Percentiles rank a stretch among this genome's conserved stretches.
phyloP scores from a whole-genome alignment of 139 green algal genomes.

The Tetradesmus lagerheimii region DNA sequence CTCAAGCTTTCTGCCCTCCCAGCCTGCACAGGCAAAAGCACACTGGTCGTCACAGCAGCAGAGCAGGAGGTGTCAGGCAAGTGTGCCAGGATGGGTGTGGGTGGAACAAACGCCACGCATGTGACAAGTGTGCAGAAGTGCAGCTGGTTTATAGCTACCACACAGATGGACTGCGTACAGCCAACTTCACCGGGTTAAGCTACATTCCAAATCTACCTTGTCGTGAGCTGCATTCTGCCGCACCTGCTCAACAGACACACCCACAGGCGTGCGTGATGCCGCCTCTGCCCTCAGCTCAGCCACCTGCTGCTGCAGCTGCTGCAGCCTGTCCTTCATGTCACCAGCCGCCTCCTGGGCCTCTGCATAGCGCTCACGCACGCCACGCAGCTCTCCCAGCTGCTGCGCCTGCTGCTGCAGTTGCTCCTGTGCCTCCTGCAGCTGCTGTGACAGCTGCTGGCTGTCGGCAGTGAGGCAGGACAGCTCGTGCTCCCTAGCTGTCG shows the following conservation, averaged over 20 bases:
- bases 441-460: not conserved
- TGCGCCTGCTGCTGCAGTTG: not conserved
- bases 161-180: too few species aligned
- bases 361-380: conserved; percentile 4
- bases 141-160: too few species aligned
- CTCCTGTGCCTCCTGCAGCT: conserved; percentile 2
- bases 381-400: not conserved
- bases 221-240: too few species aligned
- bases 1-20: too few species aligned
- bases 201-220: too few species aligned
- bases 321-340: conserved; percentile 1
- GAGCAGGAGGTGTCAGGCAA: too few species aligned
- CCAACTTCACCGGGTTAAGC: too few species aligned
- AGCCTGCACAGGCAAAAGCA: conserved; percentile 15
- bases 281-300: conserved; percentile 32
- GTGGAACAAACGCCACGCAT: not conserved
- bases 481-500: not conserved
- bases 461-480: not conserved
- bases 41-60: too few species aligned
- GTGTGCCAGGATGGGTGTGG: too few species aligned
- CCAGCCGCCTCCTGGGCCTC: not conserved
- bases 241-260: conserved; percentile 28
- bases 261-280: conserved; percentile 31
- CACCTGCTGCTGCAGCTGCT: conserved; percentile 10
- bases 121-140: too few species aligned